Evolutionary conservation across 805 yeast genomes (phyloP).

Genomic region (Yarrowia sp.): DNA sequence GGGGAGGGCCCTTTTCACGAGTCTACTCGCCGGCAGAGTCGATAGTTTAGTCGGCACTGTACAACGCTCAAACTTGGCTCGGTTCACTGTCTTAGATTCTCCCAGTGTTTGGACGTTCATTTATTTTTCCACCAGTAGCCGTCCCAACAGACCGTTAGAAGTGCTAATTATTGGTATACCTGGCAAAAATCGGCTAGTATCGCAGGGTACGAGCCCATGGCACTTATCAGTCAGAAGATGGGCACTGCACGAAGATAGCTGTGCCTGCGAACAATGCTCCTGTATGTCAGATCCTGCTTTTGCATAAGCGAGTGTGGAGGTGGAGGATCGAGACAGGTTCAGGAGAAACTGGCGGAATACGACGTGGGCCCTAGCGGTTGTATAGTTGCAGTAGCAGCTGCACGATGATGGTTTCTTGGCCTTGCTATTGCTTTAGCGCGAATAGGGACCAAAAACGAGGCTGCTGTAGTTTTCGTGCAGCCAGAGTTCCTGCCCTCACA

Average conservation of each 20-base stretch:
- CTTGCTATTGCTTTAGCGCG: background rate
- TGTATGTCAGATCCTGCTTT: conserved; percentile 10
- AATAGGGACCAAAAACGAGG: background rate
- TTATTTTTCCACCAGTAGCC: background rate
- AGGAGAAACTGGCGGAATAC: background rate
- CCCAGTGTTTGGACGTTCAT: background rate
- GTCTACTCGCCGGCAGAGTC: background rate
- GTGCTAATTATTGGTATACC: too few species aligned
- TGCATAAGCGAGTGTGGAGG: conserved; percentile 28
- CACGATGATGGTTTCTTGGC: background rate
- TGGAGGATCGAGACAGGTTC: background rate
- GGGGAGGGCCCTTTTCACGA: background rate
- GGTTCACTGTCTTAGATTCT: background rate
- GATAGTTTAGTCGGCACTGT: background rate
- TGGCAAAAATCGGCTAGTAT: too few species aligned
- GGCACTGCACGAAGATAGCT: background rate
- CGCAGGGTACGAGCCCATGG: too few species aligned
- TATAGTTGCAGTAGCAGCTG: background rate
- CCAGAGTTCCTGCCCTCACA: too few species aligned
- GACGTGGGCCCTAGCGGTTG: background rate
- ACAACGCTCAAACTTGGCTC: background rate
- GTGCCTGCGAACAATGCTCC: background rate
- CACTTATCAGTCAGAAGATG: background rate
- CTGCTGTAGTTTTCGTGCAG: background rate
- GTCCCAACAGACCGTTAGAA: background rate